Conservation (phyloP, 2,329 filamentous ascomycete species). For the Neopestalotiopsis sp. region DNA sequence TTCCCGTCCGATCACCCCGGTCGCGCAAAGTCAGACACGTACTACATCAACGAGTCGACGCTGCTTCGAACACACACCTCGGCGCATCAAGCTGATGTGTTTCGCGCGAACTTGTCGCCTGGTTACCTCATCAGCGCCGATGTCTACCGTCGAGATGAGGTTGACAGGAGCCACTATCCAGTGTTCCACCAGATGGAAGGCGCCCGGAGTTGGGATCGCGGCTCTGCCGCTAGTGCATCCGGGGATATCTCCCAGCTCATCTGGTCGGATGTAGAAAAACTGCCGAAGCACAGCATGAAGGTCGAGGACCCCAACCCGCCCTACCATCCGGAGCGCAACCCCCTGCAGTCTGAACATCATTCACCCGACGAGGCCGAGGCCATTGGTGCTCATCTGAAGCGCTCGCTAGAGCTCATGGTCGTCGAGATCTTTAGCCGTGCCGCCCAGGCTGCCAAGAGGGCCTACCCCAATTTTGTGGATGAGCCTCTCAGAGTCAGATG, state of each 20-base stretch:
- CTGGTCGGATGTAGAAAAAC: constrained; percentile 69
- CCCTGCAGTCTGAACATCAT: constrained; percentile 77
- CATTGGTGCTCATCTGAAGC: constrained; percentile 84
- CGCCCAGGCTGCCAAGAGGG: constrained; percentile 64
- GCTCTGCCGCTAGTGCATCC: constrained; percentile 50
- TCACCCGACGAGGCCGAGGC: constrained; percentile 79
- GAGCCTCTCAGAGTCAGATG: constrained; percentile 87
- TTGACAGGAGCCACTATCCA: constrained; percentile 94
- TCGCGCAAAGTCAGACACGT: constrained; percentile 87
- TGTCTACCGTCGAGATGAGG: constrained; percentile 92
- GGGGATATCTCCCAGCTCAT: constrained; percentile 69
- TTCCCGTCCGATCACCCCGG: constrained; percentile 90
- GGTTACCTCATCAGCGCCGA: constrained; percentile 94
- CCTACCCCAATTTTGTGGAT: constrained; percentile 55
- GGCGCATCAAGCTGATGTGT: constrained; percentile 86
- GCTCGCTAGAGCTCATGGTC: constrained; percentile 87
- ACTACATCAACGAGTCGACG: constrained; percentile 87
- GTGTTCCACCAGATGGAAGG: constrained; percentile 99
- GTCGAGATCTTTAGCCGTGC: constrained; percentile 86
- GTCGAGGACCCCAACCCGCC: constrained; percentile 87
- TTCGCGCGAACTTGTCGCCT: constrained; percentile 72
- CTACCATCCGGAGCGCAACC: constrained; percentile 79
- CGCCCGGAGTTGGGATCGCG: constrained; percentile 84
- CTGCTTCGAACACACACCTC: constrained; percentile 93
- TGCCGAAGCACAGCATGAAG: constrained; percentile 76